A percentile compares a stretch with the other conserved stretches of the same genome.
These are phyloP conservation scores for Erodium texanum DNA, from an alignment of 441 rosid species.

Conservation along the genomic window DNA sequence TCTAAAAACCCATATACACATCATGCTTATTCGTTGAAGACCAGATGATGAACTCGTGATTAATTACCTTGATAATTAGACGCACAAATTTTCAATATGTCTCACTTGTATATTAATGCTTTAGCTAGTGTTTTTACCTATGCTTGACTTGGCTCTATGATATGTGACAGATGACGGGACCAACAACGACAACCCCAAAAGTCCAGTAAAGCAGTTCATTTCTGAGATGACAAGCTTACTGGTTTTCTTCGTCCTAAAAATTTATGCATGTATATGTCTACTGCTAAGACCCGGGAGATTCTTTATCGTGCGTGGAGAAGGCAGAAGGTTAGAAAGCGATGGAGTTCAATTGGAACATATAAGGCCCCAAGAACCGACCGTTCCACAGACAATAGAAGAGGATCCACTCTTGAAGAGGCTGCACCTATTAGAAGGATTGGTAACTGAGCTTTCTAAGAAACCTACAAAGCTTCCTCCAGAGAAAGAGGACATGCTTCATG, in stretches of 20 bases:
- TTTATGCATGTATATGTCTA: constrained; percentile 42
- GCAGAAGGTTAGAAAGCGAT: constrained; percentile 24
- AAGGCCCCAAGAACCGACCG: constrained; percentile 28
- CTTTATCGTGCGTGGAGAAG: constrained; percentile 27
- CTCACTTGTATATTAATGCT: background rate
- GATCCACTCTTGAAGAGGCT: constrained; percentile 64
- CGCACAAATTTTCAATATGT: background rate
- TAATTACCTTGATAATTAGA: background rate
- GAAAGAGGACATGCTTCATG: constrained; percentile 79
- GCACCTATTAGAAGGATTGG: constrained; percentile 62
- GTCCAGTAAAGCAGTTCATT: constrained; percentile 30
- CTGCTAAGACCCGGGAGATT: constrained; percentile 35
- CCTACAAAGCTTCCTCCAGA: constrained; percentile 73
- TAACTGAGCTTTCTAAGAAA: constrained; percentile 55
- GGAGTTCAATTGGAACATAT: constrained; percentile 31
- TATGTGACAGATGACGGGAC: constrained; percentile 41
- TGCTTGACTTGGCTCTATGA: constrained; percentile 14
- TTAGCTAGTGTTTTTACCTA: background rate
- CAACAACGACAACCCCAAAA: constrained; percentile 22
- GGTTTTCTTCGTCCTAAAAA: constrained; percentile 36
- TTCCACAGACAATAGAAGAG: constrained; percentile 36
- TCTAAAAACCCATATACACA: background rate
- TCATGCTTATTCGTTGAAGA: no score
- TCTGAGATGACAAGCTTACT: constrained; percentile 27
- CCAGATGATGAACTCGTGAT: background rate